Evolutionary conservation across 192 early-diverging fungal genomes (phyloP), one percentile per base, ranked within the genome.

Genomic region (Podochytrium sp.): DNA sequence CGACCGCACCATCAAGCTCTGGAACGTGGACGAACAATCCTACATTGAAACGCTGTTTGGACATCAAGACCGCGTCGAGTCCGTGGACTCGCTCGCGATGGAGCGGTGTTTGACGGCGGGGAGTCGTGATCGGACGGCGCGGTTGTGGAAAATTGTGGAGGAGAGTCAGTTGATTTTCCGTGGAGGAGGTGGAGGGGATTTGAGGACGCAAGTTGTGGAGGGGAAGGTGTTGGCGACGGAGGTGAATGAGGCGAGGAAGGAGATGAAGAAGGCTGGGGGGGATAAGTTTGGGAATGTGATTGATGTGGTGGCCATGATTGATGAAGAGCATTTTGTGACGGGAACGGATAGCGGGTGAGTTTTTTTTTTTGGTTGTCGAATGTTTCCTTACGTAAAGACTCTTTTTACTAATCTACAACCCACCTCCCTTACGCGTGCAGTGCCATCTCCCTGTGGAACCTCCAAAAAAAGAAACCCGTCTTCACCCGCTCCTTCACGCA

Each of bases 71-170:
- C 78, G 82, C 37, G 91, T 97, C 61, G 87, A 90, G 0, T 73
- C 79, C n/a, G 88, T 99, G 2, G 93, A 92, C 76, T 87, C 92
- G 32, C 78, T 98, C 78, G 82, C 85, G n/a, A 84, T 90, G 41
- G 98, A 98, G 78, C 88, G 94, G 30, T 98, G 96, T 69, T 84
- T 99, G 5, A 92, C 98, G 12, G 83, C 89, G 5, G 98, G 98
- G 18, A 86, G 91, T 10, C 88, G 98, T 37, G 98, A 99, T 79
- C 89, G 91, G 50, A 95, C 96, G 6, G 84, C 90, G 14, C 84
- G 98, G 50, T 74, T 98, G 65, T 99, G 96, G 96, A 97, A 97
- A 80, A 93, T 98, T 71, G 87, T 92, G 27, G 95, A 99, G 53
- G 96, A 98, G 59, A 87, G 91, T 18, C 96, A 98, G 81, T 76